phyloP scores from a whole-genome alignment of 1,284 basidiomycete species.

The Rhodotorula sp. region DNA sequence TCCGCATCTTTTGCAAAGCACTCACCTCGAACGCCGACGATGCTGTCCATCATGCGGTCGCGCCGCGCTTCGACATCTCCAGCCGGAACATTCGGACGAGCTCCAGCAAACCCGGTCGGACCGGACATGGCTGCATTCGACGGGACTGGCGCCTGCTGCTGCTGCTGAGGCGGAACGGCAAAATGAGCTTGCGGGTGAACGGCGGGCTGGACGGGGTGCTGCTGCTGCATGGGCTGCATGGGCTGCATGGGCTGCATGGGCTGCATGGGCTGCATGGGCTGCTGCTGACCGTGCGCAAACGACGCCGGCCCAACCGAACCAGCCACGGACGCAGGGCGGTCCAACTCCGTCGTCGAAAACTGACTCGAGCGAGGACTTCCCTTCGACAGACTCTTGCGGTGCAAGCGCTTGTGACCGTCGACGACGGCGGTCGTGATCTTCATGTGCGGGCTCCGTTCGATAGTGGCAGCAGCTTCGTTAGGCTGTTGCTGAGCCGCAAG shows the following conservation, averaged over 20 bases:
- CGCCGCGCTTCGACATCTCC: constrained; percentile 18
- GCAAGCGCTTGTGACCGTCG: constrained; percentile 32
- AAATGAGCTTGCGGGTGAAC: neutral
- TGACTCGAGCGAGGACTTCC: neutral
- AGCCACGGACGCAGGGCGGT: neutral
- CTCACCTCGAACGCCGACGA: constrained; percentile 28
- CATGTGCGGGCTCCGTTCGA: constrained; percentile 36
- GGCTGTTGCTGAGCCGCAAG: neutral
- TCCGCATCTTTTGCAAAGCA: neutral
- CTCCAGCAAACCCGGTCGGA: constrained; percentile 6
- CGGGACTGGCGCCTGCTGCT: neutral
- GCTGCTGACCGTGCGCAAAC: neutral
- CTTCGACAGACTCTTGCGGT: constrained; percentile 28
- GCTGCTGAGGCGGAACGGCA: neutral
- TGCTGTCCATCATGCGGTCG: constrained; percentile 27
- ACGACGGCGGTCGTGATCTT: constrained; percentile 28
- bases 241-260: neutral
- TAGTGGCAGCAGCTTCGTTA: neutral
- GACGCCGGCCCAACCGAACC: neutral
- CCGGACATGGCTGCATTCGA: neutral
- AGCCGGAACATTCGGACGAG: constrained; percentile 5
- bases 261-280: neutral
- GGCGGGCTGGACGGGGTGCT: neutral
- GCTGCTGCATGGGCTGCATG: neutral
- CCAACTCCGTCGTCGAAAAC: neutral